phyloP scores from a whole-genome alignment of 768 basidiomycete genomes.

The Albatrellus ellisii region DNA sequence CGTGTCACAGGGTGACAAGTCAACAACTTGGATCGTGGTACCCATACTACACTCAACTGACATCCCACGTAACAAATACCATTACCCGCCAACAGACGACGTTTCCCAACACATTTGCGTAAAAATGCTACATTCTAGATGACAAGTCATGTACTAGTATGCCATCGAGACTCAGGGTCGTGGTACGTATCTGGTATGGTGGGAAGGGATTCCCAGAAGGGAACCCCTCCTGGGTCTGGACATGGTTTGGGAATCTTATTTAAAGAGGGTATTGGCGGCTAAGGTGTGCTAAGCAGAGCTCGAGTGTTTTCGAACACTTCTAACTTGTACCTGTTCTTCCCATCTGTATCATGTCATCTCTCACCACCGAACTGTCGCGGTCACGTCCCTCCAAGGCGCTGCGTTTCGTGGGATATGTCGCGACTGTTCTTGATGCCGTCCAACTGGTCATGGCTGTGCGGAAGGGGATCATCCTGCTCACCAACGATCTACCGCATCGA shows the following conservation, averaged over 20 bases:
- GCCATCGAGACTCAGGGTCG: too few species aligned
- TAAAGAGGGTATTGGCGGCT: slow-evolving; percentile 10
- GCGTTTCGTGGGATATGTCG: slow-evolving; percentile 69
- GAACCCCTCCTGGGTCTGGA: slow-evolving; percentile 5
- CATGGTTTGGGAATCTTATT: slow-evolving; percentile 10
- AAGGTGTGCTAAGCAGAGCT: slow-evolving; percentile 5
- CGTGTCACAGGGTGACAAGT: too few species aligned
- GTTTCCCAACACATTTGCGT: too few species aligned
- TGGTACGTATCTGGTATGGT: too few species aligned
- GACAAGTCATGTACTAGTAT: too few species aligned
- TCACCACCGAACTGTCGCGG: too few species aligned
- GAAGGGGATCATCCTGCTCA: slow-evolving; percentile 66
- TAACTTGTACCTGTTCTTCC: background rate
- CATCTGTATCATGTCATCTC: slow-evolving; percentile 1
- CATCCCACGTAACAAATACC: too few species aligned
- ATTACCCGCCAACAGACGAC: too few species aligned
- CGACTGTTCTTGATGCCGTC: slow-evolving; percentile 70
- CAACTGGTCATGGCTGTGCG: slow-evolving; percentile 75
- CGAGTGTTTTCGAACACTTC: background rate
- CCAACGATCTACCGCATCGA: slow-evolving; percentile 76
- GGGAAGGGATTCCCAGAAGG: too few species aligned
- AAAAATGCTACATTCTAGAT: too few species aligned
- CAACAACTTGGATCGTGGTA: too few species aligned
- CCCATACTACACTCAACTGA: too few species aligned
- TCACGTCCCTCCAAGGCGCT: slow-evolving; percentile 25